phyloP scores from a whole-genome alignment of 164 flowering plant genomes.

The Pachysandra terminalis region DNA sequence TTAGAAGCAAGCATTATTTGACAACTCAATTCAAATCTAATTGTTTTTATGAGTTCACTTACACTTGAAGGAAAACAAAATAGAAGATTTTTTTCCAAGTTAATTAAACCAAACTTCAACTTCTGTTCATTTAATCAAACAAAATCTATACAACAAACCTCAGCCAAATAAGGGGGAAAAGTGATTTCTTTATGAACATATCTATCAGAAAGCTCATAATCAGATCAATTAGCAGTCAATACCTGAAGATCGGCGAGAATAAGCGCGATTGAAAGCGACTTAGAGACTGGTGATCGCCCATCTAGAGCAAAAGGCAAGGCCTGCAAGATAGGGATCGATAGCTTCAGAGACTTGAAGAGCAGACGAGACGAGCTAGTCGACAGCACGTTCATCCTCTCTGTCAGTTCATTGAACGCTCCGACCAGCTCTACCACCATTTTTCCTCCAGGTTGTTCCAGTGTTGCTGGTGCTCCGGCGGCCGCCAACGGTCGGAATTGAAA shows the following conservation, averaged over 20 bases:
- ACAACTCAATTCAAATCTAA: no score
- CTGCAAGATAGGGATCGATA: conserved; percentile 76
- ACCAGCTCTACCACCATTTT: conserved; percentile 89
- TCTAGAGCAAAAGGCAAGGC: conserved; percentile 54
- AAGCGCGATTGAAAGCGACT: conserved; percentile 62
- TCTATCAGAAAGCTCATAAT: neutral
- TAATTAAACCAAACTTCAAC: no score
- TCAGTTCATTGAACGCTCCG: conserved; percentile 82
- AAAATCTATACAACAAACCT: no score
- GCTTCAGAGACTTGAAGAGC: conserved; percentile 78
- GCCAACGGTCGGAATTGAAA: conserved; percentile 6
- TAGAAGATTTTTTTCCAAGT: no score
- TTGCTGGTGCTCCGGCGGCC: conserved; percentile 8
- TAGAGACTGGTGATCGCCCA: conserved; percentile 70
- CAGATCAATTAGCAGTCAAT: neutral
- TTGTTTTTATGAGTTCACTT: no score
- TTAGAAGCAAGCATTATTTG: no score
- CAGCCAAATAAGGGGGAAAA: no score
- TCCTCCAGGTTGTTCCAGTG: conserved; percentile 62
- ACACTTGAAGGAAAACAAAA: no score
- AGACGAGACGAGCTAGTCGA: conserved; percentile 61
- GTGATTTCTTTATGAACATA: neutral
- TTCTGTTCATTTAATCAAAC: no score
- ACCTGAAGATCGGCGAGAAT: conserved; percentile 94
- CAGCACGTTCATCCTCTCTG: conserved; percentile 60